Percentiles rank a stretch among this genome's conserved stretches.
These are phyloP conservation scores for Agrocybe pediades DNA, from an alignment of 768 basidiomycete species.

Conservation along the genomic window DNA sequence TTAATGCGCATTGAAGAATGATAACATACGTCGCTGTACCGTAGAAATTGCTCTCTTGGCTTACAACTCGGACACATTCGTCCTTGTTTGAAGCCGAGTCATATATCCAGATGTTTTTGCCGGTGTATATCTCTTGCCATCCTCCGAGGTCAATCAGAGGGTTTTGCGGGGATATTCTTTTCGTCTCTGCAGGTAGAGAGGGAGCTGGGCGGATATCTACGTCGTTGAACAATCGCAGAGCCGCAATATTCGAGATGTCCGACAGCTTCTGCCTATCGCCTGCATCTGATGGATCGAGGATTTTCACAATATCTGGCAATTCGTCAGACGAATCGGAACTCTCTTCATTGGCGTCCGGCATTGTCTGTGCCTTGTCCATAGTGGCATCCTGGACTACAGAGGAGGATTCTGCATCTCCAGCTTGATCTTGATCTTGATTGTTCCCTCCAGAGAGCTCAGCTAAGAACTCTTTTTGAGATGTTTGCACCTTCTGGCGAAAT, in stretches of 20 bases:
- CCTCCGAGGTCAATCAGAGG: slow-evolving; percentile 62
- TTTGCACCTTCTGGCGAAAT: slow-evolving; percentile 52
- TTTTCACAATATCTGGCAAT: slow-evolving; percentile 43
- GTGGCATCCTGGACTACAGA: slow-evolving; percentile 17
- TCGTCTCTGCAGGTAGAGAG: slow-evolving; percentile 41
- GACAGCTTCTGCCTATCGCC: slow-evolving; percentile 42
- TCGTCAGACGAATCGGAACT: slow-evolving; percentile 31
- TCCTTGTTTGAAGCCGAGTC: slow-evolving; percentile 67
- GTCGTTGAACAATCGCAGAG: slow-evolving; percentile 72
- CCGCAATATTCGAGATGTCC: slow-evolving; percentile 63
- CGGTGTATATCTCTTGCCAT: slow-evolving; percentile 74
- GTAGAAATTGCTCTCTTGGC: slow-evolving; percentile 61
- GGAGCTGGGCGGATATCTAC: slow-evolving; percentile 64
- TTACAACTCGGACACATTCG: slow-evolving; percentile 68
- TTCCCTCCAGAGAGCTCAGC: slow-evolving; percentile 20
- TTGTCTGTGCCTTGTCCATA: slow-evolving; percentile 14
- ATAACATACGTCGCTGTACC: slow-evolving; percentile 73
- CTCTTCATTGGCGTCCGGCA: slow-evolving; percentile 24
- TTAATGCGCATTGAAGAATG: background rate
- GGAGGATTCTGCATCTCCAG: slow-evolving; percentile 21
- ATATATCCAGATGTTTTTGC: slow-evolving; percentile 76
- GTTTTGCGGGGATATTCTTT: slow-evolving; percentile 50
- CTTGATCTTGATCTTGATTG: too few relatives aligned
- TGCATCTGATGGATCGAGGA: slow-evolving; percentile 47
- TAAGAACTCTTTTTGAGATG: slow-evolving; percentile 59